Evolutionary conservation across 208 protist genomes (phyloP), one percentile per base, ranked within the genome.

Genomic region (Wallacemonas rigidus): DNA sequence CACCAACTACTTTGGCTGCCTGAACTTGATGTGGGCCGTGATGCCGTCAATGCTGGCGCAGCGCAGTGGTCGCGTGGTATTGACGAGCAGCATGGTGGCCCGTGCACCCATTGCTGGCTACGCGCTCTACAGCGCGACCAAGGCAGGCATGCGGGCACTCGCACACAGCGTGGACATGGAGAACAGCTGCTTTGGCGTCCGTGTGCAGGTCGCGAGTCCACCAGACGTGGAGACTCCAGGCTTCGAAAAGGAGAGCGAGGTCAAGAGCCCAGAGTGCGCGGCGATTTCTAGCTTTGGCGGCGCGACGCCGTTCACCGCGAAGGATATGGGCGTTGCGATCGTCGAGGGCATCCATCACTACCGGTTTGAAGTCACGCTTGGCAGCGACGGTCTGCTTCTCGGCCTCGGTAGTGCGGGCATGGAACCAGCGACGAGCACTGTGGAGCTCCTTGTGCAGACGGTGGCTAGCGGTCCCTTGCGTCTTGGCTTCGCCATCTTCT

Each of bases 91-190:
- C 69, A 76, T 95, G 76, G 87, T 71, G 5, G 90, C 90, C 3
- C 77, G 87, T n/a, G 83, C 83, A 3, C 81, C 89, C 12, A 87
- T 96, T 56, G 88, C 91, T 11, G 95, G 95, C 14, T 98, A 94
- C 79, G 68, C 88, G 2, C 56, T 92, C 9, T 98, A 98, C 72
- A 70, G 87, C 57, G 83, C 91, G 51, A 90, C 90, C 48, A 98
- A 98, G 76, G 90, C 86, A 2, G 95, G 82, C 8, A 63, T 98
- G 53, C 88, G 93, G 8, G 95, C 90, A 17, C 85, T 96, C 36
- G 92, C 90, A 8, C 93, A 97, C 77, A 87, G 81, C 56, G 63
- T 97, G 1, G 89, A 93, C 62, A 95, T 92, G 83, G 92, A 98
- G 77, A 84, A 91, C 74, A 86, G 77, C 68, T 90, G 84, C 62